Conservation (phyloP, 371 early-diverging fungal genomes). For the Ordospora colligata region DNA sequence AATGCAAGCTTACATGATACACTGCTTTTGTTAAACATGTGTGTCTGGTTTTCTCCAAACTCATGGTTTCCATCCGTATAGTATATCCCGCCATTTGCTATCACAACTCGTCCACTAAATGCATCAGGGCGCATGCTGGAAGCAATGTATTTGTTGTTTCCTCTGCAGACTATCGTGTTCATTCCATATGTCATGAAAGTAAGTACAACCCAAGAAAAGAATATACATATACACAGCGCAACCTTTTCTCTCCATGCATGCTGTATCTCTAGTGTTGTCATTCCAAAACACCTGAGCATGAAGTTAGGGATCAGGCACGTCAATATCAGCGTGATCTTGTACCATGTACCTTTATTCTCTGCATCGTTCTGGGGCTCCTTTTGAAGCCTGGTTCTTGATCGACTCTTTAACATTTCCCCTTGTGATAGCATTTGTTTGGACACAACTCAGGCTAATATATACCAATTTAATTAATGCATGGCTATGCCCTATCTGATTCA, state of each 20-base stretch:
- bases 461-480: neutral
- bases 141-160: slow-evolving; percentile 46
- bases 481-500: neutral
- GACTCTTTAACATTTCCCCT: slow-evolving; percentile 43
- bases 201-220: slow-evolving; percentile 50
- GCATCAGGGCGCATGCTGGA: slow-evolving; percentile 40
- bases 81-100: slow-evolving; percentile 55
- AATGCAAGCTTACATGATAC: slow-evolving; percentile 52
- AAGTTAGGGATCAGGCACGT: slow-evolving; percentile 48
- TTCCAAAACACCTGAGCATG: slow-evolving; percentile 48
- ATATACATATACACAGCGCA: slow-evolving; percentile 59
- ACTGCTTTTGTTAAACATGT: slow-evolving; percentile 37
- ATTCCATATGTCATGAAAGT: slow-evolving; percentile 61
- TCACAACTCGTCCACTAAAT: slow-evolving; percentile 35
- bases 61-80: slow-evolving; percentile 14
- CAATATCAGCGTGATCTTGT: slow-evolving; percentile 5
- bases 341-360: slow-evolving; percentile 9
- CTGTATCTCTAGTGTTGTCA: slow-evolving; percentile 46
- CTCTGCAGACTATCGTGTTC: slow-evolving; percentile 57
- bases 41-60: slow-evolving; percentile 26
- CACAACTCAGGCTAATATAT: neutral
- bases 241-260: slow-evolving; percentile 63
- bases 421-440: slow-evolving; percentile 34
- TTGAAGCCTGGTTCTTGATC: slow-evolving; percentile 41
- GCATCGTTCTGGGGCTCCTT: neutral